These are phyloP conservation scores for Decorospora gaudefroyi DNA, from an alignment of 2,329 filamentous ascomycete species.

Conservation along the genomic window DNA sequence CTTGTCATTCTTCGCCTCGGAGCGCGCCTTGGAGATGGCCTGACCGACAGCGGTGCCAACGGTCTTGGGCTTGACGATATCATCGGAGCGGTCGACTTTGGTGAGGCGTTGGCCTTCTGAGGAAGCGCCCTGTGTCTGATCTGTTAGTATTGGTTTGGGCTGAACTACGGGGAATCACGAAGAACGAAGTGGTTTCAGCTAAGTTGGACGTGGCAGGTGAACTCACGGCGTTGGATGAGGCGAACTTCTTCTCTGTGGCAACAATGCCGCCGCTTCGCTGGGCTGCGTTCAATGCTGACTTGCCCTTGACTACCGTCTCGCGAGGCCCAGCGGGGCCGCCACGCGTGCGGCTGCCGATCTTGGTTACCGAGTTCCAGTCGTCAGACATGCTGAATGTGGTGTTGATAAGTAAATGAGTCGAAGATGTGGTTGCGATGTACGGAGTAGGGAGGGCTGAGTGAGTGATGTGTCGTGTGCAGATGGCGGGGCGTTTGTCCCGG, in stretches of 20 bases:
- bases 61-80: slow-evolving; percentile 96
- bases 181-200: neutral
- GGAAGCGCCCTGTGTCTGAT: slow-evolving; percentile 45
- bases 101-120: slow-evolving; percentile 90
- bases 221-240: slow-evolving; percentile 77
- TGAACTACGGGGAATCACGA: neutral
- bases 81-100: slow-evolving; percentile 96
- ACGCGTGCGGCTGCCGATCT: slow-evolving; percentile 87
- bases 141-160: slow-evolving; percentile 15
- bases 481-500: slow-evolving; percentile 17
- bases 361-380: slow-evolving; percentile 88
- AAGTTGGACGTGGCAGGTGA: neutral
- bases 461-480: slow-evolving; percentile 14
- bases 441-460: slow-evolving; percentile 14
- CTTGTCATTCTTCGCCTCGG: slow-evolving; percentile 79
- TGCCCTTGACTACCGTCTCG: slow-evolving; percentile 88
- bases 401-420: slow-evolving; percentile 3
- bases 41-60: slow-evolving; percentile 76
- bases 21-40: slow-evolving; percentile 78
- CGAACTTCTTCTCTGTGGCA: slow-evolving; percentile 89
- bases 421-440: slow-evolving; percentile 13
- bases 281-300: slow-evolving; percentile 83
- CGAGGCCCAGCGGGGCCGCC: slow-evolving; percentile 68
- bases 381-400: slow-evolving; percentile 61
- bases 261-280: slow-evolving; percentile 76